Conservation (phyloP, 108 stramenopile genomes). For the Fragilariopsis cylindrus region DNA sequence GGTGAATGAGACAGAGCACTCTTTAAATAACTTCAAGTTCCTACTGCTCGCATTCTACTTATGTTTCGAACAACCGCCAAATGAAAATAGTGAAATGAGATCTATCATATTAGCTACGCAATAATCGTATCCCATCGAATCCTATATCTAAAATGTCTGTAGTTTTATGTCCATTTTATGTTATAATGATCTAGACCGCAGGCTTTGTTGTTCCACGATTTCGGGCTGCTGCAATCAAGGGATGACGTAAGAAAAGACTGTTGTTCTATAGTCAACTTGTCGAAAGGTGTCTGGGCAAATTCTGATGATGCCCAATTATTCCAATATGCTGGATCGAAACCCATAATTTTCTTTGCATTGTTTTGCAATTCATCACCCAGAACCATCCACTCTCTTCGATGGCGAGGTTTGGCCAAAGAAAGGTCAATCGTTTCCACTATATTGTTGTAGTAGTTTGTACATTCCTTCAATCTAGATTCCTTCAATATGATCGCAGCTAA, state of each 20-base stretch:
- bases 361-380: not conserved
- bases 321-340: not conserved
- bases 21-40: too few relatives aligned
- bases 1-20: slow-evolving; percentile 8
- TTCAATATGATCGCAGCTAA: too few relatives aligned
- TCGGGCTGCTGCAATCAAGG: not conserved
- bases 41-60: too few relatives aligned
- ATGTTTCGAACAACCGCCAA: too few relatives aligned
- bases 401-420: not conserved
- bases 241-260: not conserved
- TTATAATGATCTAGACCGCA: too few relatives aligned
- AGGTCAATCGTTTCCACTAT: not conserved
- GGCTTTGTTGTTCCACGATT: too few relatives aligned
- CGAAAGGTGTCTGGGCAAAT: not conserved
- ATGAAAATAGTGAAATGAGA: too few relatives aligned
- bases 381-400: not conserved
- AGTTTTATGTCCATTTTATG: too few relatives aligned
- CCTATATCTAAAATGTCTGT: too few relatives aligned
- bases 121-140: too few relatives aligned
- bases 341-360: not conserved
- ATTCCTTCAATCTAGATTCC: not conserved
- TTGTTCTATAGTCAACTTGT: not conserved
- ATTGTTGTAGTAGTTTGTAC: not conserved
- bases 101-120: too few relatives aligned
- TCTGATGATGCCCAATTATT: not conserved